phyloP scores from a whole-genome alignment of 2,329 filamentous ascomycete species.

The Aspergillus sp. region DNA sequence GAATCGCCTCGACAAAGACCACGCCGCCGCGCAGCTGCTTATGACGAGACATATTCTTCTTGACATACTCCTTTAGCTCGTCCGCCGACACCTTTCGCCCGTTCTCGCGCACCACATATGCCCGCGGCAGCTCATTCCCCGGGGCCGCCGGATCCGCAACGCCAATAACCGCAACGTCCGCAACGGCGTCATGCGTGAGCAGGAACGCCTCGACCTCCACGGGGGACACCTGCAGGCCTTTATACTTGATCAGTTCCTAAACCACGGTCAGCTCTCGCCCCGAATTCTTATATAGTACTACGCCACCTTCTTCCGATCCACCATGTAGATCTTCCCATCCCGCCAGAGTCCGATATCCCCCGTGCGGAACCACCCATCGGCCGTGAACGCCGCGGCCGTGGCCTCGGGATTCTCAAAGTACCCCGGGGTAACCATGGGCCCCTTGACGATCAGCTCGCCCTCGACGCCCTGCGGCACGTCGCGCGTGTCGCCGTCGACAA shows the following conservation, averaged over 20 bases:
- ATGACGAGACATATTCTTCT: conserved; percentile 10
- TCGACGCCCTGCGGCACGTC: conserved; percentile 9
- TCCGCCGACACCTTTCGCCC: conserved; percentile 6
- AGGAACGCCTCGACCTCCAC: conserved; percentile 16
- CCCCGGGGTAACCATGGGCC: conserved; percentile 13
- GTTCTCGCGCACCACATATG: conserved; percentile 11
- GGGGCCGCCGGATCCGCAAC: conserved; percentile 10
- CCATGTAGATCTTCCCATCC: conserved; percentile 11
- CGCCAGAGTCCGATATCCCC: conserved; percentile 15
- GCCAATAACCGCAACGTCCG: conserved; percentile 15
- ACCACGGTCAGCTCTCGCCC: too few species aligned
- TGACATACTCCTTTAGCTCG: conserved; percentile 11
- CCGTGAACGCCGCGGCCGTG: conserved; percentile 10
- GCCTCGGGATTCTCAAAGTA: conserved; percentile 15
- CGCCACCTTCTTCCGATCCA: conserved; percentile 18
- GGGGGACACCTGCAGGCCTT: conserved; percentile 16
- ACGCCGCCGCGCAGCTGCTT: conserved; percentile 16
- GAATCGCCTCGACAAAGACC: conserved; percentile 13
- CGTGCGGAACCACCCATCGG: conserved; percentile 13
- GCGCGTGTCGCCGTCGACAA: conserved; percentile 8
- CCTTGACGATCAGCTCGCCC: conserved; percentile 15
- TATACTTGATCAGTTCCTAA: conserved; percentile 18
- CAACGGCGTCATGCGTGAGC: conserved; percentile 10
- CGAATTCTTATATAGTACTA: too few species aligned
- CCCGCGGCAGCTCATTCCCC: conserved; percentile 16